A percentile compares a stretch with the other conserved stretches of the same genome.
phyloP scores from a whole-genome alignment of 2,329 filamentous ascomycete genomes.

The Xylaria sp. region DNA sequence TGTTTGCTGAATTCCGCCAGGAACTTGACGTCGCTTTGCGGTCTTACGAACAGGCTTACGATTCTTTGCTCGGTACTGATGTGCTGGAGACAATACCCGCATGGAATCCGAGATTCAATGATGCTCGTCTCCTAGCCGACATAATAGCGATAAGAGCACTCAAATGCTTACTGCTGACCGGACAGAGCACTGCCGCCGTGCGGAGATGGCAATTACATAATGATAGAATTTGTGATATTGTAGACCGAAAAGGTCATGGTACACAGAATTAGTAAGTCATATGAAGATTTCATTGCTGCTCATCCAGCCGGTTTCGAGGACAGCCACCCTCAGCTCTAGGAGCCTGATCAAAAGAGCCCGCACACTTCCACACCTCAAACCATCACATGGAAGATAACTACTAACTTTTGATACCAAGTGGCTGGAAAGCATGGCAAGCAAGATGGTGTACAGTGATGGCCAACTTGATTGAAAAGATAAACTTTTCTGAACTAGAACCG shows the following conservation, averaged over 20 bases:
- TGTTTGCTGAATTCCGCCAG: constrained; percentile 92
- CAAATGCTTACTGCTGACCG: constrained; percentile 83
- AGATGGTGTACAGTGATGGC: constrained; percentile 75
- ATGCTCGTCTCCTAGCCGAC: constrained; percentile 89
- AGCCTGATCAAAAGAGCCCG: background rate
- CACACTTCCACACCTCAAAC: background rate
- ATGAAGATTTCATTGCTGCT: background rate
- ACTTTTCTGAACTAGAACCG: constrained; percentile 62
- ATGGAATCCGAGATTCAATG: constrained; percentile 91
- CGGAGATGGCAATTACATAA: constrained; percentile 84
- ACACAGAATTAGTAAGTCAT: constrained; percentile 75
- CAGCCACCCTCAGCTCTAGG: background rate
- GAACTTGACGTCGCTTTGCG: constrained; percentile 89
- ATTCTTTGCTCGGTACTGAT: constrained; percentile 82
- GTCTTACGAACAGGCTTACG: constrained; percentile 88
- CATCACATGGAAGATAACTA: background rate
- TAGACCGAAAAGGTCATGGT: constrained; percentile 86
- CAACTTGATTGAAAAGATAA: constrained; percentile 65
- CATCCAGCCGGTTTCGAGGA: background rate
- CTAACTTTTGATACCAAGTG: constrained; percentile 50
- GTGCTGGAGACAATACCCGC: constrained; percentile 88
- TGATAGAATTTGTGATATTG: constrained; percentile 76
- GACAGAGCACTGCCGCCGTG: constrained; percentile 81
- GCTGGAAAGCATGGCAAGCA: constrained; percentile 94
- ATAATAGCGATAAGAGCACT: constrained; percentile 82